phyloP scores from a whole-genome alignment of 352 stramenopile genomes.

The Phytophthora constricta region DNA sequence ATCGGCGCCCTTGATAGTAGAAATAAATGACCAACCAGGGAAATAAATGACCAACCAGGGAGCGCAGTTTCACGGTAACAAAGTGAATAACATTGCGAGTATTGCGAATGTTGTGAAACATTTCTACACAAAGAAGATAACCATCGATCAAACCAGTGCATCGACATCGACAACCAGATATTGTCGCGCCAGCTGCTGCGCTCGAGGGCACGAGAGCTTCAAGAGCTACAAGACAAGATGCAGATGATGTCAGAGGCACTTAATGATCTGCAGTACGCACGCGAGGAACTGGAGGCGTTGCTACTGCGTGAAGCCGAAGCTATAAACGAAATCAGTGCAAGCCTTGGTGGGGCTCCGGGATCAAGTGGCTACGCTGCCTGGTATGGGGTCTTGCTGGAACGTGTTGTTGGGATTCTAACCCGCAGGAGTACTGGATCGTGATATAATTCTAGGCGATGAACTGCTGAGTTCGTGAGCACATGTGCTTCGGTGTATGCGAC shows the following conservation, averaged over 20 bases:
- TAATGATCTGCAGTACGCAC: not conserved
- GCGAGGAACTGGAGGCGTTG: not conserved
- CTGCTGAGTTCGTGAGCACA: not conserved
- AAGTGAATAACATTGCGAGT: too few relatives aligned
- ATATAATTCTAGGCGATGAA: too few relatives aligned
- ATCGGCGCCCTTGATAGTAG: too few relatives aligned
- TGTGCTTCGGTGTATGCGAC: too few relatives aligned
- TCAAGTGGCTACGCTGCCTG: not conserved
- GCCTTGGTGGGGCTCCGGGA: not conserved
- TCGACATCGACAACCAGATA: not conserved
- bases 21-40: too few relatives aligned
- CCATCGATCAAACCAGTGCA: too few relatives aligned
- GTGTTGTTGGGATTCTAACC: not conserved
- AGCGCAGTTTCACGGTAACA: too few relatives aligned
- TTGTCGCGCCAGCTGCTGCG: constrained; percentile 2
- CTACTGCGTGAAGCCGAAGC: not conserved
- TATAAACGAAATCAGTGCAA: not conserved
- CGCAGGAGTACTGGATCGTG: not conserved
- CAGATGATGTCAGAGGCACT: constrained; percentile 1
- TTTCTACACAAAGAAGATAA: too few relatives aligned
- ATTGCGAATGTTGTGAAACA: too few relatives aligned
- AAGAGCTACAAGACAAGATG: constrained; percentile 4
- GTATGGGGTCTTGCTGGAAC: not conserved
- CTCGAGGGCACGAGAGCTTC: not conserved
- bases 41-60: too few relatives aligned